Base-by-base conservation (phyloP, 129 eudicot genomes). In the Lactuca sativa region DNA sequence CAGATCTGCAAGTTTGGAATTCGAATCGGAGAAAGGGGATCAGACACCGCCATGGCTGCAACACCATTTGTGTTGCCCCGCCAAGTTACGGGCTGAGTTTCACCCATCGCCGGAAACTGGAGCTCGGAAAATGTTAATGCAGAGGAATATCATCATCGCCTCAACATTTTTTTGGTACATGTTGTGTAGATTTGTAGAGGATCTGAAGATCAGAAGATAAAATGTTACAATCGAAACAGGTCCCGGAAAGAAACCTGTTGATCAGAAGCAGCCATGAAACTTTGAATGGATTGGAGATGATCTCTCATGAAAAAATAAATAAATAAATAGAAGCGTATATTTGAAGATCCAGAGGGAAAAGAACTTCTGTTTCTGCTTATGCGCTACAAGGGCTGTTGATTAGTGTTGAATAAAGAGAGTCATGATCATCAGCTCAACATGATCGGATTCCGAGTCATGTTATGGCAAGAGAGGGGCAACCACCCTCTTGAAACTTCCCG, bases 41-140 rank as follows among this genome's bases (percentile, higher is more conserved):
- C 70, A 18, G 15, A 37, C 77, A 34, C 70, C 61, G 53, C 62
- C 77, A 72, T 62, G 77, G 70, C 70, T 72, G 77, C 77, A 72
- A 47, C 62, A 10, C 17, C 21, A 38, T 16, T 44, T 0, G 16
- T 14, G 52, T 68, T 38, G 54, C 73, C 73, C 63, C 18, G 63
- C 73, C 74, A 69, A 69, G 74, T 55, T 56, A 55, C 63, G 64
- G 40, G 36, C 10, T 5, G 9, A 33, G 5, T 70, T 41, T 6
- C 49, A 61, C 66, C 66, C 52, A 12, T 11, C 5, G 52, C 52
- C 52, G n/a, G 52, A 47, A 47, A 8, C 52, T 9, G n/a, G 12
- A 10, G 15, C 52, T 47, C 52, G 51, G 44, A 14, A 16, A 16
- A 8, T 0, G 5, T 47, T 47, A 47, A 47, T 47, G 34, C 63